These are phyloP conservation scores for Harringtonia lauricola DNA, from an alignment of 2,329 filamentous ascomycete species.

Conservation along the genomic window DNA sequence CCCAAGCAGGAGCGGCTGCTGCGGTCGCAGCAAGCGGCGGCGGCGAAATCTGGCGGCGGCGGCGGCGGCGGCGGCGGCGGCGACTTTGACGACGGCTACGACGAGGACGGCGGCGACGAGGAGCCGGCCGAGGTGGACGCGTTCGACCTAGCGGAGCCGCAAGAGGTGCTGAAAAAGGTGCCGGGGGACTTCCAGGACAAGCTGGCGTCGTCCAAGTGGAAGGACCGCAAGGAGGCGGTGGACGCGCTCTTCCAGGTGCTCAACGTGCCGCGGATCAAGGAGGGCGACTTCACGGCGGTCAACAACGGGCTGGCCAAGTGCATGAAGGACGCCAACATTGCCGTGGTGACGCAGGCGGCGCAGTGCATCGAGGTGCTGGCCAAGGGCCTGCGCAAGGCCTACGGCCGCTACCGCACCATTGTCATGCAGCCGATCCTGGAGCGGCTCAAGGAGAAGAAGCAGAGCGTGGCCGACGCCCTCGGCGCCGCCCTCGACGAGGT, in stretches of 20 bases:
- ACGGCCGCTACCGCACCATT: slow-evolving; percentile 66
- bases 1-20: slow-evolving; percentile 88
- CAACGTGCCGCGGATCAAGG: slow-evolving; percentile 85
- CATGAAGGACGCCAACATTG: slow-evolving; percentile 98
- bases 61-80: slow-evolving; percentile 50
- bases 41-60: slow-evolving; percentile 49
- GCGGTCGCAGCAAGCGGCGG: slow-evolving; percentile 81
- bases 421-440: slow-evolving; percentile 90
- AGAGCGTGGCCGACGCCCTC: slow-evolving; percentile 75
- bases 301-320: slow-evolving; percentile 77
- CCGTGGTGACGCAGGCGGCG: slow-evolving; percentile 84
- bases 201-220: slow-evolving; percentile 90
- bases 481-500: slow-evolving; percentile 70
- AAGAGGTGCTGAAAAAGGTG: slow-evolving; percentile 75
- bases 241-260: slow-evolving; percentile 67
- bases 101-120: slow-evolving; percentile 43
- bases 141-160: slow-evolving; percentile 73
- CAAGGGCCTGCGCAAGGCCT: slow-evolving; percentile 69
- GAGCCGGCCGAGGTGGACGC: slow-evolving; percentile 65
- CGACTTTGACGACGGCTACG: slow-evolving; percentile 59
- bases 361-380: slow-evolving; percentile 86
- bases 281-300: slow-evolving; percentile 78
- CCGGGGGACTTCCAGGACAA: slow-evolving; percentile 74
- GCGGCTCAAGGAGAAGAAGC: slow-evolving; percentile 95
- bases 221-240: slow-evolving; percentile 89